Evolutionary conservation across 306 rosid species (phyloP).

Genomic region (Carpinus viminea): DNA sequence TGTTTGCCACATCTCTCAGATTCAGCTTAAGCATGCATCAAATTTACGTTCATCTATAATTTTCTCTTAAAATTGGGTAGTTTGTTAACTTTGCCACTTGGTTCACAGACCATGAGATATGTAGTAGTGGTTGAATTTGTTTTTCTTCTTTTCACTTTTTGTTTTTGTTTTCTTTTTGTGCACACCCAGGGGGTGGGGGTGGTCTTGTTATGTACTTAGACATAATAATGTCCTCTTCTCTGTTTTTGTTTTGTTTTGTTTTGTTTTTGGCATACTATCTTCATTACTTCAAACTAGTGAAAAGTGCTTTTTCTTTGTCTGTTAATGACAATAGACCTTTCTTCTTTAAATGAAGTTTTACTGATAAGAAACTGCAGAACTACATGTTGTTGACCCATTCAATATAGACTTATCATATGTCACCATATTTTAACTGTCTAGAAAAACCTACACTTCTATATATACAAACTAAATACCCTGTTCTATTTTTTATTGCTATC

Average conservation of each 20-base stretch:
- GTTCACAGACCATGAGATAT: not conserved
- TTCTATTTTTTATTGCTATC: not conserved
- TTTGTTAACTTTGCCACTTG: not conserved
- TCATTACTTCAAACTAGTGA: not conserved
- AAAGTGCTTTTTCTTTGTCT: not conserved
- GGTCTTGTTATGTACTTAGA: not conserved
- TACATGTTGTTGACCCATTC: not conserved
- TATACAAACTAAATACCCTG: not conserved
- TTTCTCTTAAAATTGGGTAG: not conserved
- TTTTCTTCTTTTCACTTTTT: too few relatives aligned
- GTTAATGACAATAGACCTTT: too few relatives aligned
- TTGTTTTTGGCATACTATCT: not conserved
- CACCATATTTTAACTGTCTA: not conserved
- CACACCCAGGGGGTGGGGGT: too few relatives aligned
- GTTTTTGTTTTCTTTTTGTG: too few relatives aligned
- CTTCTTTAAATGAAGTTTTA: not conserved
- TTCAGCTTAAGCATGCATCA: not conserved
- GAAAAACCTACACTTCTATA: not conserved
- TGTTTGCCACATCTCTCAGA: not conserved
- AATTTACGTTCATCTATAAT: not conserved
- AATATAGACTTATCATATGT: not conserved
- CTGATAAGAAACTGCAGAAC: not conserved
- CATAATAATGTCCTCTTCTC: not conserved
- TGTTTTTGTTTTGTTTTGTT: too few relatives aligned
- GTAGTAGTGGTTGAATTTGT: not conserved